Base-by-base conservation (phyloP, 129 eudicot genomes). In the Silybum marianum region DNA sequence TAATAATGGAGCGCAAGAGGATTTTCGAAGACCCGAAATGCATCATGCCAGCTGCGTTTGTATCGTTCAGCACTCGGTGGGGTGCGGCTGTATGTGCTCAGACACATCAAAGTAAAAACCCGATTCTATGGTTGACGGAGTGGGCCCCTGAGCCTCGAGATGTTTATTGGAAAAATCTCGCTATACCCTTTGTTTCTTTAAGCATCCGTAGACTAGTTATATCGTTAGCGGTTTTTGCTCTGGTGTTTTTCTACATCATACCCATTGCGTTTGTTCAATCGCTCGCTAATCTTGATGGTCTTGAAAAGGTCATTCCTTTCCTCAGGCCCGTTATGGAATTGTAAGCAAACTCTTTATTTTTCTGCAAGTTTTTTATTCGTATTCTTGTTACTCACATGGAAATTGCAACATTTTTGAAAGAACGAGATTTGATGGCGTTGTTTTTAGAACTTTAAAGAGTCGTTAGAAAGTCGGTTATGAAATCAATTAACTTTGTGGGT, bases 221-320 rank as follows among this genome's bases (percentile, higher is more conserved):
- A 28, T 58, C 89, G 18, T 73, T 90, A 34, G 85, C 88, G 24
- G 78, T 84, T 16, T 87, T 90, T 75, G 76, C 85, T 65, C 71
- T 90, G 6, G 86, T 87, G 69, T 85, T 87, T 80, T 87, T 90
- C 82, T 90, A 85, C 88, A 87, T 90, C 76, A 90, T 90, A 65
- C 93, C 93, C 21, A 83, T 90, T 21, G 89, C 87, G 14, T 80
- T 90, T 48, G 93, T 90, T 34, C 93, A 90, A 25, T 82, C 91
- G 14, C 89, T 90, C 1, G 90, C 93, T 24, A 90, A 87, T 68
- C 79, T 90, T 30, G 87, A 87, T 10, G 91, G 90, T 39, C 84
- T 90, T 78, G 88, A 87, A 77, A 85, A 42, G 71, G 89, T 76
- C 14, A 69, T 78, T 6, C 89, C 91, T 44, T 87, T 90, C 36